A percentile compares a stretch with the other conserved stretches of the same genome.
Conservation (phyloP, 192 early-diverging fungal genomes). For the Umbelopsis vinacea region DNA sequence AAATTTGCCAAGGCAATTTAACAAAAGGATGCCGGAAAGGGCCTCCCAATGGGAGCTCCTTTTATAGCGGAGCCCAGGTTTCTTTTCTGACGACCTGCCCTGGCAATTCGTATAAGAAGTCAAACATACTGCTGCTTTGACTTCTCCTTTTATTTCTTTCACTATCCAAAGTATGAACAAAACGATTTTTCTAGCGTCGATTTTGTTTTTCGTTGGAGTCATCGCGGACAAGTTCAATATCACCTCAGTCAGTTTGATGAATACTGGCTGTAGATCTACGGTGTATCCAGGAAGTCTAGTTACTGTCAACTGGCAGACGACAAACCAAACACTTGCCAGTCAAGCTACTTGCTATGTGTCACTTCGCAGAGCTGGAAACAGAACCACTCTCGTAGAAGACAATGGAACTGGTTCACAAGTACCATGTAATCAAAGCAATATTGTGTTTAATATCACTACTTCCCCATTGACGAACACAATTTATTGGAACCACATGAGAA, state of each 20-base stretch:
- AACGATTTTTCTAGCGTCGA: background rate
- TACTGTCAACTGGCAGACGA: background rate
- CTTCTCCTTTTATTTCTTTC: background rate
- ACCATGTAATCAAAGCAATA: background rate
- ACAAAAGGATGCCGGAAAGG: background rate
- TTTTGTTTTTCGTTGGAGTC: background rate
- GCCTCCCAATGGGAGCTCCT: too few species aligned
- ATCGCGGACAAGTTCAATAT: slow-evolving; percentile 1
- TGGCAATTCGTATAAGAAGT: background rate
- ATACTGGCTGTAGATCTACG: background rate
- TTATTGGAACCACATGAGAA: background rate
- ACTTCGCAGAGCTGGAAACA: background rate
- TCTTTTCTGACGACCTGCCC: background rate
- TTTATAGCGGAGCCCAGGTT: background rate
- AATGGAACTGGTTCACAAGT: background rate
- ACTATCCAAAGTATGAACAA: background rate
- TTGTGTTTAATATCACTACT: background rate
- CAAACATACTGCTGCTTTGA: background rate
- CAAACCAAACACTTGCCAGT: background rate
- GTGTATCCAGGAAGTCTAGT: background rate
- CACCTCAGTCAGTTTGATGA: background rate
- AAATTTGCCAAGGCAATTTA: background rate
- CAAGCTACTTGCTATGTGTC: background rate
- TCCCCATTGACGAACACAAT: background rate
- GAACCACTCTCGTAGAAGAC: background rate